Evolutionary conservation across 495 filamentous ascomycete species (phyloP).

Genomic region (Penicillium ochrochloron): DNA sequence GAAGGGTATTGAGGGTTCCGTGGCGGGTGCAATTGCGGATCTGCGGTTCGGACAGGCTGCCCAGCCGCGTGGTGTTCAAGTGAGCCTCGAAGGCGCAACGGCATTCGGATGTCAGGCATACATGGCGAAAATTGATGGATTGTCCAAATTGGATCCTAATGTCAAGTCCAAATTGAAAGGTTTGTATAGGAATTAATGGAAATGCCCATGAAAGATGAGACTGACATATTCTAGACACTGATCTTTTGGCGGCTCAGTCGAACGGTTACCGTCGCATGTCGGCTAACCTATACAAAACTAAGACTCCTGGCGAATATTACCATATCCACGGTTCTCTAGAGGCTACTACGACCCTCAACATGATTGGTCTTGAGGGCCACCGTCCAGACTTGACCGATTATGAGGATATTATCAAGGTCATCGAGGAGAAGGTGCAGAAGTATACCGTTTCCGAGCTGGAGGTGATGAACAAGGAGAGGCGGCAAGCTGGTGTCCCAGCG

Average conservation of each 20-base stretch:
- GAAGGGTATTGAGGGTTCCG: conserved; percentile 71
- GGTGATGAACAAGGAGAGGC: conserved; percentile 60
- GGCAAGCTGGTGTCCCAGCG: conserved; percentile 69
- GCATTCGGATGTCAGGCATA: conserved; percentile 75
- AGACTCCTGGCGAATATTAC: conserved; percentile 66
- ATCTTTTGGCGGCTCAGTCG: conserved; percentile 70
- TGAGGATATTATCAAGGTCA: conserved; percentile 65
- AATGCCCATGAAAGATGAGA: neutral
- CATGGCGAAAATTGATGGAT: conserved; percentile 70
- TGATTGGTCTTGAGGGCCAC: conserved; percentile 70
- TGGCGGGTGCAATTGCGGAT: conserved; percentile 67
- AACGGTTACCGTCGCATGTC: conserved; percentile 74
- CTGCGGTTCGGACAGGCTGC: conserved; percentile 49
- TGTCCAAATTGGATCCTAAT: conserved; percentile 64
- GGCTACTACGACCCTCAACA: conserved; percentile 67
- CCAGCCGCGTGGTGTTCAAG: conserved; percentile 51
- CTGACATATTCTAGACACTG: conserved; percentile 59
- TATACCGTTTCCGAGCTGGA: conserved; percentile 69
- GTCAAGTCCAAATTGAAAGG: conserved; percentile 67
- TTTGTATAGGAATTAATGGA: conserved; percentile 34
- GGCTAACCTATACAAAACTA: conserved; percentile 75
- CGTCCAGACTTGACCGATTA: conserved; percentile 68
- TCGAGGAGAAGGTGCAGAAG: conserved; percentile 66
- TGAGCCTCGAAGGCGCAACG: conserved; percentile 67
- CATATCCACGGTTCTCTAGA: conserved; percentile 82